These are phyloP conservation scores for Saccharomyces pastorianus DNA, from an alignment of 1,139 yeast species.

Conservation along the genomic window DNA sequence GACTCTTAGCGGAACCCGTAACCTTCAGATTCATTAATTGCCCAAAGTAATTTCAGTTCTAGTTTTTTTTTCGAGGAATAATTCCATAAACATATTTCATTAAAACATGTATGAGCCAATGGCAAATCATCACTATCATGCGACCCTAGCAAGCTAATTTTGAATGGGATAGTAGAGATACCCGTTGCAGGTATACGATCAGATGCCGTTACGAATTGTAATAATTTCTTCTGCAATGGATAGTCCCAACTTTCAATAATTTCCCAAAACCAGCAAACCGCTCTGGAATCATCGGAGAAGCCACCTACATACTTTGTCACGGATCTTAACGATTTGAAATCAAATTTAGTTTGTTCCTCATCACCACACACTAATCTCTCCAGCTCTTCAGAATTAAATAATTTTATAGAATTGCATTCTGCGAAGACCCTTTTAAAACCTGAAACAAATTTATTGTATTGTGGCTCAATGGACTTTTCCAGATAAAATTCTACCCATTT, in stretches of 20 bases:
- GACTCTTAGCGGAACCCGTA: conserved; percentile 57
- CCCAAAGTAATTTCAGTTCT: conserved; percentile 48
- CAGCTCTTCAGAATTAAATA: conserved; percentile 76
- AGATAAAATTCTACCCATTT: conserved; percentile 55
- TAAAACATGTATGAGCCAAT: conserved; percentile 87
- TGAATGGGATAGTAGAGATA: conserved; percentile 60
- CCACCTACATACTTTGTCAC: conserved; percentile 71
- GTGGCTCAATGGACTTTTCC: conserved; percentile 44
- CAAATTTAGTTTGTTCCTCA: conserved; percentile 47
- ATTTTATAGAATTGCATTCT: conserved; percentile 69
- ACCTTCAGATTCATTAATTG: conserved; percentile 75
- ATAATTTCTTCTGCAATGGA: conserved; percentile 49
- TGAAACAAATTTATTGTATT: conserved; percentile 48
- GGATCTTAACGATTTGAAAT: conserved; percentile 56
- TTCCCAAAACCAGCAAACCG: conserved; percentile 82
- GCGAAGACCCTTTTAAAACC: conserved; percentile 68
- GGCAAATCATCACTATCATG: conserved; percentile 50
- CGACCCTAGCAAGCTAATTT: conserved; percentile 47
- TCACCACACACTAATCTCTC: conserved; percentile 75
- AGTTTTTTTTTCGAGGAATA: conserved; percentile 50
- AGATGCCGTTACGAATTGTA: conserved; percentile 80
- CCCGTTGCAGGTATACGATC: conserved; percentile 94
- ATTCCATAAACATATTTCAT: conserved; percentile 70
- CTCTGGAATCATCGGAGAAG: conserved; percentile 31
- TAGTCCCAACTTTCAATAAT: conserved; percentile 43